These are phyloP conservation scores for Calonectria multiphialidica DNA, from an alignment of 2,329 filamentous ascomycete genomes.

Conservation along the genomic window DNA sequence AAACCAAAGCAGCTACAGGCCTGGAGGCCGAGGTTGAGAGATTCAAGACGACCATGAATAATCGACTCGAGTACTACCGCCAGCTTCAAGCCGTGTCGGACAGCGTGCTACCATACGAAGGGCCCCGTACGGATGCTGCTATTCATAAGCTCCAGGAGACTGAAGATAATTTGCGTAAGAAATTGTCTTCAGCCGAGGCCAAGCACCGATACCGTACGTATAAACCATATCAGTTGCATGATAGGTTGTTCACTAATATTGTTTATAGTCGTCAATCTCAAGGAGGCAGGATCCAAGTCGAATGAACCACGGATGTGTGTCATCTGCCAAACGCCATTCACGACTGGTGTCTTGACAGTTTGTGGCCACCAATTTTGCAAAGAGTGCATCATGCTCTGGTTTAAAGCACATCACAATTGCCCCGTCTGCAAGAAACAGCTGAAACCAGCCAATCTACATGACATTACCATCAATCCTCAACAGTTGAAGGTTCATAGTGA, in stretches of 20 bases:
- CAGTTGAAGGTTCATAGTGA: slow-evolving; percentile 73
- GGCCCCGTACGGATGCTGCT: slow-evolving; percentile 65
- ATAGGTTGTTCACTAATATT: slow-evolving; percentile 19
- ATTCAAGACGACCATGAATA: slow-evolving; percentile 85
- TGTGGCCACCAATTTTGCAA: slow-evolving; percentile 96
- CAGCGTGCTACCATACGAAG: slow-evolving; percentile 81
- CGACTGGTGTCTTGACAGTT: slow-evolving; percentile 83
- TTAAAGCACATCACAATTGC: slow-evolving; percentile 78
- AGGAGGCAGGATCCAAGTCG: slow-evolving; percentile 70
- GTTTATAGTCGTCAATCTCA: slow-evolving; percentile 62
- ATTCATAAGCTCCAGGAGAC: slow-evolving; percentile 50
- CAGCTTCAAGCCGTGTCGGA: slow-evolving; percentile 94
- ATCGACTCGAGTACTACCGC: slow-evolving; percentile 88
- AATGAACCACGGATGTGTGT: slow-evolving; percentile 80
- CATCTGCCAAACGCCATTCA: slow-evolving; percentile 85
- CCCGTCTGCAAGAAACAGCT: slow-evolving; percentile 85
- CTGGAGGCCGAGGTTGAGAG: slow-evolving; percentile 80
- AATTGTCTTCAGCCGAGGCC: slow-evolving; percentile 73
- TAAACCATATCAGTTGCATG: neutral
- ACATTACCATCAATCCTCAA: slow-evolving; percentile 86
- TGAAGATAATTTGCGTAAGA: slow-evolving; percentile 61
- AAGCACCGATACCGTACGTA: slow-evolving; percentile 79
- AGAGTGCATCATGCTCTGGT: slow-evolving; percentile 87
- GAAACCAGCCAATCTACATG: slow-evolving; percentile 77
- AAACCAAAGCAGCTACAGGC: slow-evolving; percentile 60